Percentiles rank a stretch among this genome's conserved stretches.
phyloP scores from a whole-genome alignment of 345 rosid species.

The Gossypium bickii region DNA sequence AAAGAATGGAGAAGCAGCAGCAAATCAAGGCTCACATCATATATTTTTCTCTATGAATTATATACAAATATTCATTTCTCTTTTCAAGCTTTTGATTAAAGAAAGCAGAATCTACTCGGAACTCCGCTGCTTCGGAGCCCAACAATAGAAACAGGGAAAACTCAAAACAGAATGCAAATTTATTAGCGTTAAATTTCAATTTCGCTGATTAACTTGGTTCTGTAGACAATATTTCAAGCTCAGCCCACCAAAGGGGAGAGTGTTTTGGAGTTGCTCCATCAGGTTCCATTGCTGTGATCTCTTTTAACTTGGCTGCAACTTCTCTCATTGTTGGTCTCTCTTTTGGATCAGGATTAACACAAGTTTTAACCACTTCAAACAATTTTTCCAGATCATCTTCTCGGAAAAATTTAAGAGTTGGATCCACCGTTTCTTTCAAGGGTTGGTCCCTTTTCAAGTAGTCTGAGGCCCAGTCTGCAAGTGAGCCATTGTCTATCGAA shows the following conservation, averaged over 20 bases:
- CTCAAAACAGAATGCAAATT: neutral
- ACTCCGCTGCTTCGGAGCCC: neutral
- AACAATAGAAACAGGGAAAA: constrained; percentile 1
- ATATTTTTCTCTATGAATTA: neutral
- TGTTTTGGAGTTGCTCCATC: constrained; percentile 70
- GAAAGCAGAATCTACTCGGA: constrained; percentile 1
- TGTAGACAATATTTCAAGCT: constrained; percentile 77
- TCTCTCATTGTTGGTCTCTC: constrained; percentile 62
- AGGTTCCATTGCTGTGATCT: constrained; percentile 65
- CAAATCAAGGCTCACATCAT: neutral
- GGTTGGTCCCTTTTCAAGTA: constrained; percentile 40
- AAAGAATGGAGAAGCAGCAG: neutral
- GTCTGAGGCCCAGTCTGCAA: constrained; percentile 42
- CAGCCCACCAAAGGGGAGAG: constrained; percentile 97
- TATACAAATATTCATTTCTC: constrained; percentile 14
- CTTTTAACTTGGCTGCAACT: constrained; percentile 51
- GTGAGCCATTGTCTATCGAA: constrained; percentile 33
- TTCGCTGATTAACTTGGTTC: constrained; percentile 35
- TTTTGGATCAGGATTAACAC: constrained; percentile 56
- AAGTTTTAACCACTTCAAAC: constrained; percentile 53
- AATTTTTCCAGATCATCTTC: constrained; percentile 52
- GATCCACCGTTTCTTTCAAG: constrained; percentile 56
- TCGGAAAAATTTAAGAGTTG: constrained; percentile 50
- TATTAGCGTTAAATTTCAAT: neutral
- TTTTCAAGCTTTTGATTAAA: neutral